Percentiles rank a stretch among this genome's conserved stretches.
Evolutionary conservation across 805 yeast genomes (phyloP).

Genomic region (Yarrowia deformans): DNA sequence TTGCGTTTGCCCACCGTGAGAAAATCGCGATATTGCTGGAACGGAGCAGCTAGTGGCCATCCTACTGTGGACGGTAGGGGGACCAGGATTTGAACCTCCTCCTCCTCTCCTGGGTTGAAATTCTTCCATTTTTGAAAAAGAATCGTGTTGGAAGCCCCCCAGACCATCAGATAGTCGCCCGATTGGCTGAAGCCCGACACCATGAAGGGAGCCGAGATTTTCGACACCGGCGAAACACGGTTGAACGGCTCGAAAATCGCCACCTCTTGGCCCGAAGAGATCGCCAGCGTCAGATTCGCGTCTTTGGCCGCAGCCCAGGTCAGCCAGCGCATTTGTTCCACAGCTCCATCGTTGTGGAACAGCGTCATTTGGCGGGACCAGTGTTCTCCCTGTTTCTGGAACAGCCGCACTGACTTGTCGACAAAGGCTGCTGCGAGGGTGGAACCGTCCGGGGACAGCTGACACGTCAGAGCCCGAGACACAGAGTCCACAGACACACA

Average conservation of each 20-base stretch:
- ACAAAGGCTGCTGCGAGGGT: conserved; percentile 10
- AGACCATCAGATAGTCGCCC: conserved; percentile 9
- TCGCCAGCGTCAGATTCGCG: background rate
- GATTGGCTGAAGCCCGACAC: conserved; percentile 18
- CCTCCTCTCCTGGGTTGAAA: background rate
- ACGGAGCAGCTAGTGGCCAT: conserved; percentile 30
- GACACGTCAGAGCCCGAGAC: conserved; percentile 11
- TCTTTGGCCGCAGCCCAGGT: background rate
- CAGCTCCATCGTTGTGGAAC: conserved; percentile 15
- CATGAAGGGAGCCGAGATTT: conserved; percentile 9
- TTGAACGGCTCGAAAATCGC: conserved; percentile 12
- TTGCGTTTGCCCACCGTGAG: conserved; percentile 34
- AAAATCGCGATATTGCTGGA: conserved; percentile 28
- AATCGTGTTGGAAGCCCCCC: conserved; percentile 17
- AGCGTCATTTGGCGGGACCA: conserved; percentile 22
- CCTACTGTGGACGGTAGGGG: conserved; percentile 12
- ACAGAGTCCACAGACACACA: background rate
- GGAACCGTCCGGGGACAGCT: conserved; percentile 5
- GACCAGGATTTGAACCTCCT: background rate
- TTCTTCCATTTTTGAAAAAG: conserved; percentile 15
- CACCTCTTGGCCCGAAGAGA: conserved; percentile 4
- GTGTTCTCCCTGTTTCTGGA: background rate
- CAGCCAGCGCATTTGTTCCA: conserved; percentile 9
- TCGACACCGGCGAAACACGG: background rate
- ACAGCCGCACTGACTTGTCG: conserved; percentile 16